These are phyloP conservation scores for Fusarium sp. DNA, from an alignment of 2,329 filamentous ascomycete genomes.

Conservation along the genomic window DNA sequence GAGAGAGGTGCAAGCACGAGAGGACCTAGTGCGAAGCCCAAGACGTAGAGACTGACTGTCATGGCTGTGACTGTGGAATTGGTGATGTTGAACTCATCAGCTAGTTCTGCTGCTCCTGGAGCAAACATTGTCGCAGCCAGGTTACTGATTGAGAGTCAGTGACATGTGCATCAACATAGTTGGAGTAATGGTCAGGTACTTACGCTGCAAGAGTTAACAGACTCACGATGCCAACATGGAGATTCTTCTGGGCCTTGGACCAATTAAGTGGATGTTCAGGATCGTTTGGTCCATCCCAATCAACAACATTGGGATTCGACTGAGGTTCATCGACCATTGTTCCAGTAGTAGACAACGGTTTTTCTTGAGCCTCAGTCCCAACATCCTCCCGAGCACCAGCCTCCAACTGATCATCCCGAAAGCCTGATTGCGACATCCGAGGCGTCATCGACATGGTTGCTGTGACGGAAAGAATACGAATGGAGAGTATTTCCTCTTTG, in stretches of 20 bases:
- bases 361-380: background rate
- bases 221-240: conserved; percentile 57
- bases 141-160: background rate
- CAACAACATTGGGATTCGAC: conserved; percentile 53
- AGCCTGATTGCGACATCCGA: background rate
- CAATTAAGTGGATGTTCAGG: conserved; percentile 72
- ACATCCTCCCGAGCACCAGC: background rate
- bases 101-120: conserved; percentile 22
- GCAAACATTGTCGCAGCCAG: conserved; percentile 39
- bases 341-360: background rate
- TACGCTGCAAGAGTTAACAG: conserved; percentile 50
- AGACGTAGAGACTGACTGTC: conserved; percentile 22
- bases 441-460: background rate
- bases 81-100: conserved; percentile 22
- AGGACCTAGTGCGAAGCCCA: conserved; percentile 33
- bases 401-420: background rate
- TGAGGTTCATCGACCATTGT: background rate
- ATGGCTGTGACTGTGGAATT: conserved; percentile 10
- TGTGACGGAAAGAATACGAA: accelerated
- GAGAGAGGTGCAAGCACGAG: conserved; percentile 32
- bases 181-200: background rate
- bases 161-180: background rate
- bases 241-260: conserved; percentile 57
- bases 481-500: background rate
- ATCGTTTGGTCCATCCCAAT: conserved; percentile 68